These are phyloP conservation scores for Pestalotiopsis sp. DNA, from an alignment of 2,329 filamentous ascomycete genomes.

Conservation along the genomic window DNA sequence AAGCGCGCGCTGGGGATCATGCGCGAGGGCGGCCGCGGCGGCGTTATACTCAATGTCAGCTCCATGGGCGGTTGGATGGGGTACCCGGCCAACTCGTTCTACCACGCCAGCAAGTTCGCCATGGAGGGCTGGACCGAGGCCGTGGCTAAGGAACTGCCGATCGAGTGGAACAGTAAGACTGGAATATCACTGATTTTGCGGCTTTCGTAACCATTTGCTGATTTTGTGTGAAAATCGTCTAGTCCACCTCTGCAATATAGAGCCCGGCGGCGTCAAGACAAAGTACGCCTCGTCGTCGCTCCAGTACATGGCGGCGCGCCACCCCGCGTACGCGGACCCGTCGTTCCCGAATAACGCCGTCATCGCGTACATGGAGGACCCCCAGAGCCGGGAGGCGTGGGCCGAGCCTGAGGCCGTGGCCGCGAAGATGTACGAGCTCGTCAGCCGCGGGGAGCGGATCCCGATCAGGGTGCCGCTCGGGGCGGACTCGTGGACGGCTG, in stretches of 20 bases:
- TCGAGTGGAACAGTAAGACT: slow-evolving; percentile 26
- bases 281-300: slow-evolving; percentile 34
- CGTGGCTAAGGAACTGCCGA: slow-evolving; percentile 21
- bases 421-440: slow-evolving; percentile 37
- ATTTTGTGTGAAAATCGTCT: not conserved
- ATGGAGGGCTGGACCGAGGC: slow-evolving; percentile 24
- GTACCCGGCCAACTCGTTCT: slow-evolving; percentile 24
- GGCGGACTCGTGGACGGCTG: slow-evolving; percentile 37
- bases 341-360: slow-evolving; percentile 27
- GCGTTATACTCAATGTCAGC: slow-evolving; percentile 57
- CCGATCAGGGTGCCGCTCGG: slow-evolving; percentile 46
- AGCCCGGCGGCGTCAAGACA: slow-evolving; percentile 44
- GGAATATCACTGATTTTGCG: not conserved
- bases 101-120: slow-evolving; percentile 26
- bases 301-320: slow-evolving; percentile 35
- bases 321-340: slow-evolving; percentile 41
- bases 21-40: slow-evolving; percentile 43
- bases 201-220: not conserved
- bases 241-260: slow-evolving; percentile 44
- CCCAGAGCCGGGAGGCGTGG: slow-evolving; percentile 29
- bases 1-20: slow-evolving; percentile 40
- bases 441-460: slow-evolving; percentile 35
- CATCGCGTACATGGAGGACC: slow-evolving; percentile 28
- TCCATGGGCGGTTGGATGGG: slow-evolving; percentile 50
- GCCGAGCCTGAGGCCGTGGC: slow-evolving; percentile 37